phyloP scores from a whole-genome alignment of 2,329 filamentous ascomycete genomes.

The Coleophoma eucalyptorum region DNA sequence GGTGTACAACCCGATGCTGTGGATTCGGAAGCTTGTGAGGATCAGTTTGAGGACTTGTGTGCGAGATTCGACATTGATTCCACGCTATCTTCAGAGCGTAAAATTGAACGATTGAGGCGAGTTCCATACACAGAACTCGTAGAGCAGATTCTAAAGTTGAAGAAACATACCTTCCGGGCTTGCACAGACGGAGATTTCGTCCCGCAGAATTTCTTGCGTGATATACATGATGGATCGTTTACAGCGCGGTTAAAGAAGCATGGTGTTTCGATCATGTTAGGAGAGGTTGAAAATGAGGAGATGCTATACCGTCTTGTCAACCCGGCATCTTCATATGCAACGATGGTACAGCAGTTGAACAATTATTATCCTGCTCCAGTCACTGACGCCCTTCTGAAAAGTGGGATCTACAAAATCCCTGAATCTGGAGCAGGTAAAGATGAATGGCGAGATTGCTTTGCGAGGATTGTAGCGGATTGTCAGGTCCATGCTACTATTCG shows the following conservation, averaged over 20 bases:
- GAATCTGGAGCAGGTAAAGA: not conserved
- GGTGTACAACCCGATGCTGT: slow-evolving; percentile 35
- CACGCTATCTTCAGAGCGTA: slow-evolving; percentile 17
- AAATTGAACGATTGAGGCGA: slow-evolving; percentile 26
- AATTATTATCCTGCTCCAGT: not conserved
- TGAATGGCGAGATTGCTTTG: not conserved
- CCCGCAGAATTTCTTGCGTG: not conserved
- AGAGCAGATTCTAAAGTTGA: slow-evolving; percentile 27
- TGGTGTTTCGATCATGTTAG: not conserved
- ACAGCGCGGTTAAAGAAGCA: not conserved
- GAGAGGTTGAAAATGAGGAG: not conserved
- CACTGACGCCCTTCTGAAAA: not conserved
- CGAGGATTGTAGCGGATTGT: not conserved
- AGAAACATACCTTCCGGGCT: slow-evolving; percentile 39
- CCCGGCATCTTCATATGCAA: not conserved
- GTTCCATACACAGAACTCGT: slow-evolving; percentile 21
- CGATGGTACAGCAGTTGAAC: not conserved
- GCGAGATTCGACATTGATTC: slow-evolving; percentile 23
- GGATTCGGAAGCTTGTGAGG: not conserved
- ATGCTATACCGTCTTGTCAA: not conserved
- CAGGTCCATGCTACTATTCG: slow-evolving; percentile 1
- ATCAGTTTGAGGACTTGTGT: slow-evolving; percentile 38
- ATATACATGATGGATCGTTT: not conserved
- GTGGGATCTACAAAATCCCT: not conserved
- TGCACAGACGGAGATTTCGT: slow-evolving; percentile 37